A percentile compares a stretch with the other conserved stretches of the same genome.
These are phyloP conservation scores for Anastatica hierochuntica DNA, from an alignment of 345 rosid species.

Conservation along the genomic window DNA sequence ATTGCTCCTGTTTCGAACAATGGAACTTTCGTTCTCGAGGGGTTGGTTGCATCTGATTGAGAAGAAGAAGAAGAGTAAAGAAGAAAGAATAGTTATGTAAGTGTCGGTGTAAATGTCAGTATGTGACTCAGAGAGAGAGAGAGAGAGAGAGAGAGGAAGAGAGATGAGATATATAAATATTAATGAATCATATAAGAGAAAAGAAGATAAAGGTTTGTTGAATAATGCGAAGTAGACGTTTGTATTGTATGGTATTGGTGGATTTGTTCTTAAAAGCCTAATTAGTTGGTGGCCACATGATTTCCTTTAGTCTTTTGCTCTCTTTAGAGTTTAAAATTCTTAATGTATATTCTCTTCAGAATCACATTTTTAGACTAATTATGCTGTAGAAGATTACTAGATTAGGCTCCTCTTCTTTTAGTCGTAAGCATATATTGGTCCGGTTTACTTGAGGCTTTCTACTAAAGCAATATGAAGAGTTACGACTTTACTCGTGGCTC, in stretches of 20 bases:
- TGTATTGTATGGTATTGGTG: neutral
- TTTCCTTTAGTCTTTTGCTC: neutral
- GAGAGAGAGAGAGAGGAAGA: no score
- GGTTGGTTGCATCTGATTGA: conserved; percentile 37
- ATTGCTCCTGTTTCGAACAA: no score
- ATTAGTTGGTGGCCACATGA: neutral
- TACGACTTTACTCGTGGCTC: no score
- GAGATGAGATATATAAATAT: no score
- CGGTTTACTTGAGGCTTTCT: no score
- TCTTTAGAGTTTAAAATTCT: neutral
- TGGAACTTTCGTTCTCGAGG: no score
- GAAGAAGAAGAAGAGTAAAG: neutral
- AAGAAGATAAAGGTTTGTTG: neutral
- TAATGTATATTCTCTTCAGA: neutral
- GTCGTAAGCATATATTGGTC: no score
- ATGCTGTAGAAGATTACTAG: no score
- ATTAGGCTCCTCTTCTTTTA: no score
- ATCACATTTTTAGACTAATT: neutral
- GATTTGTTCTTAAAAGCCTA: neutral
- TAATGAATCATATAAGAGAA: neutral
- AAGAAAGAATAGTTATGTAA: no score
- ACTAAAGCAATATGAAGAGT: no score
- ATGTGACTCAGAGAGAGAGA: conserved; percentile 1
- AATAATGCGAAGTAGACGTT: neutral
- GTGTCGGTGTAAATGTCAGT: conserved; percentile 18